phyloP scores from a whole-genome alignment of 2,329 filamentous ascomycete genomes.

The Tolypocladium ophioglossoides region DNA sequence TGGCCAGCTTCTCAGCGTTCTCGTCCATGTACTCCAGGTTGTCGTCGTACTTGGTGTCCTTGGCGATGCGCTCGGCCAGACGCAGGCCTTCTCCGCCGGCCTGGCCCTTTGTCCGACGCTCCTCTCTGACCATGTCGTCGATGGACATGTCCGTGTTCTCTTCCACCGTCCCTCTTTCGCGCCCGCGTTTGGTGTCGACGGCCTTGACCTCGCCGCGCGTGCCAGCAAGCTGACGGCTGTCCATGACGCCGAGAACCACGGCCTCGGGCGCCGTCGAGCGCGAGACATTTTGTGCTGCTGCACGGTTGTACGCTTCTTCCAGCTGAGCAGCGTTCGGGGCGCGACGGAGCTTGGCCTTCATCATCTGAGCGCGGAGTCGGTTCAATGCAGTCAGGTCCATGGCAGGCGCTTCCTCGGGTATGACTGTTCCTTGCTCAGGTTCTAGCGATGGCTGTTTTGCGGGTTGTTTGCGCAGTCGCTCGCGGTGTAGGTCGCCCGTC shows the following conservation, averaged over 20 bases:
- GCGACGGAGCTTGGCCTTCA: constrained; percentile 85
- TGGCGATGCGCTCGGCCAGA: constrained; percentile 86
- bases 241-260: constrained; percentile 77
- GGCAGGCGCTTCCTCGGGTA: constrained; percentile 39
- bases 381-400: constrained; percentile 77
- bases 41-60: constrained; percentile 82
- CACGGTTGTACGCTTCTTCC: constrained; percentile 74
- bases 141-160: constrained; percentile 95
- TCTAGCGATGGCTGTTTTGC: constrained; percentile 18
- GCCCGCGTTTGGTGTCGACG: constrained; percentile 69
- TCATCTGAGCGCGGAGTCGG: constrained; percentile 81
- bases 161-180: constrained; percentile 73
- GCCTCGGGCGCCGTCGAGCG: constrained; percentile 48
- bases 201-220: constrained; percentile 61
- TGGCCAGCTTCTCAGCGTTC: constrained; percentile 82
- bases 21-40: constrained; percentile 97
- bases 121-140: constrained; percentile 94
- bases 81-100: constrained; percentile 69
- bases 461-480: constrained; percentile 54
- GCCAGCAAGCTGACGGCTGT: constrained; percentile 80
- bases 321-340: constrained; percentile 65
- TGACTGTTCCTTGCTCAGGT: constrained; percentile 43
- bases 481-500: constrained; percentile 73
- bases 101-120: constrained; percentile 72
- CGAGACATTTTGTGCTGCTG: constrained; percentile 48